Percentiles rank a stretch among this genome's conserved stretches.
Evolutionary conservation across 2,329 filamentous ascomycete genomes (phyloP).

Genomic region (Boeremia exigua): DNA sequence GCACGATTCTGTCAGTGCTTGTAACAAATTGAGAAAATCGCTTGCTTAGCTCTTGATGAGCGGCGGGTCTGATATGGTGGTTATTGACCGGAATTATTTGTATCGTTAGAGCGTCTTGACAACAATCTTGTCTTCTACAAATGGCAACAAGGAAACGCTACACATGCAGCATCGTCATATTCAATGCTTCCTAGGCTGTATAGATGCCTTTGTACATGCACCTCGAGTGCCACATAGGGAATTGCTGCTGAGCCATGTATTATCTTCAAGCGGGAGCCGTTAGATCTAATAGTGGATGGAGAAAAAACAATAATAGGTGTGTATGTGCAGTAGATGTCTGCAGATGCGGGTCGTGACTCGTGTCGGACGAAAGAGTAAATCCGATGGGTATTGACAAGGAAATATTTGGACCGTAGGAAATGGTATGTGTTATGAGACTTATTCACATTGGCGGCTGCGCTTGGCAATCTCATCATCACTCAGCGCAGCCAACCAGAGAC

Average conservation of each 20-base stretch:
- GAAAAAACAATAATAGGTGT: constrained; percentile 10
- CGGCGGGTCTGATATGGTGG: not conserved
- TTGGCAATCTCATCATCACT: constrained; percentile 72
- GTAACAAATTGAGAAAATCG: not conserved
- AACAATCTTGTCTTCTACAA: constrained; percentile 6
- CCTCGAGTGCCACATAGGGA: not conserved
- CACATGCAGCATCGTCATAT: constrained; percentile 4
- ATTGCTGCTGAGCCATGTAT: constrained; percentile 6
- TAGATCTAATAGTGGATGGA: constrained; percentile 29
- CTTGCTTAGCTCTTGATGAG: not conserved
- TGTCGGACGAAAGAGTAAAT: constrained; percentile 19
- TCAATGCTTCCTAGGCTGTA: not conserved
- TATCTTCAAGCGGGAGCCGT: constrained; percentile 37
- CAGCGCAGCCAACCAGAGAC: constrained; percentile 83
- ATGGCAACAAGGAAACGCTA: constrained; percentile 3
- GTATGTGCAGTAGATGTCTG: constrained; percentile 27
- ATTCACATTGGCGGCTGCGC: constrained; percentile 42
- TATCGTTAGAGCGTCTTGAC: constrained; percentile 9
- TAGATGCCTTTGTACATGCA: not conserved
- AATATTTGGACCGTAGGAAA: constrained; percentile 16
- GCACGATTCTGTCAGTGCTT: too few species aligned
- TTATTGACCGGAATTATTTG: not conserved
- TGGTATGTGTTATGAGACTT: constrained; percentile 12
- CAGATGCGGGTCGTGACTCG: constrained; percentile 35
- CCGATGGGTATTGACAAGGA: constrained; percentile 32